phyloP scores from a whole-genome alignment of 116 monocot species.

The Posidonia oceanica region DNA sequence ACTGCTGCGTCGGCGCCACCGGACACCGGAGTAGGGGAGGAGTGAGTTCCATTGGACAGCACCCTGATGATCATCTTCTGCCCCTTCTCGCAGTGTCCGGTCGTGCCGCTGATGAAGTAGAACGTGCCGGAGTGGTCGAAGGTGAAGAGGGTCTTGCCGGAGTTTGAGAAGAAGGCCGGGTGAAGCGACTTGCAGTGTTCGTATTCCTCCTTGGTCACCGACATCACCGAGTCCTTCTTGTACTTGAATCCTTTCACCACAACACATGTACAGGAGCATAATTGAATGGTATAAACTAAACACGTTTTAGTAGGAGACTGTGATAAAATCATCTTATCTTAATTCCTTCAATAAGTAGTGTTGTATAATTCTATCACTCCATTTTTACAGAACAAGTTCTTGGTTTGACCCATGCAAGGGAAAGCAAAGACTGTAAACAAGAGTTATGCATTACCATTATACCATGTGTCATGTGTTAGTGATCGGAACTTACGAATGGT shows the following conservation, averaged over 20 bases:
- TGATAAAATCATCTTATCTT: background rate
- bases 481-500: constrained; percentile 13
- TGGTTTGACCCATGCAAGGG: too few species aligned
- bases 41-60: background rate
- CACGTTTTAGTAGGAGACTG: too few species aligned
- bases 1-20: too few species aligned
- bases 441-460: too few species aligned
- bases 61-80: constrained; percentile 61
- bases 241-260: constrained; percentile 38
- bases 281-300: background rate
- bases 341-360: background rate
- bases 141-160: constrained; percentile 30
- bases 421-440: too few species aligned
- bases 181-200: constrained; percentile 31
- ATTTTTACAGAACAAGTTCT: too few species aligned
- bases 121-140: constrained; percentile 27
- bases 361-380: too few species aligned
- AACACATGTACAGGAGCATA: background rate
- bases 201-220: constrained; percentile 50
- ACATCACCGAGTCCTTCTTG: constrained; percentile 60
- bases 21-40: too few species aligned
- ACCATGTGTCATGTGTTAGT: too few species aligned
- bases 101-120: constrained; percentile 75
- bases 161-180: constrained; percentile 50
- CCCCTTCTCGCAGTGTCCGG: constrained; percentile 52